Percentiles rank a stretch among this genome's conserved stretches.
Evolutionary conservation across 1,284 basidiomycete species (phyloP).

Genomic region (Dichomitus squalens): DNA sequence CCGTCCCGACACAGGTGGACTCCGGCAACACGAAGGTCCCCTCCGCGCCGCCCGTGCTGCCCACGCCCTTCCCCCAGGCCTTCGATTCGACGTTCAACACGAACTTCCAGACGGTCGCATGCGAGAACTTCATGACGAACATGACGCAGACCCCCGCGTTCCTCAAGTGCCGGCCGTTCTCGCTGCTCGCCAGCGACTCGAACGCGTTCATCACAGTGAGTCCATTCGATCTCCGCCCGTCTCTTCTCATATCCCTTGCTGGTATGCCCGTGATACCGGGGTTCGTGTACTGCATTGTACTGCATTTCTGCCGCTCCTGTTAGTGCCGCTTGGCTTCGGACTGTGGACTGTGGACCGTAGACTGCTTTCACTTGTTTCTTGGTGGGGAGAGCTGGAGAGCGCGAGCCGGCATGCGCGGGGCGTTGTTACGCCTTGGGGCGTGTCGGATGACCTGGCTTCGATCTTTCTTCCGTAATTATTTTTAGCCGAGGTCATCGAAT

Average conservation of each 20-base stretch:
- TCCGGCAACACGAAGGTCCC: constrained; percentile 30
- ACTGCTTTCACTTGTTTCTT: constrained; percentile 3
- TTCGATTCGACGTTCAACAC: constrained; percentile 64
- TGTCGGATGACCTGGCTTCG: not conserved
- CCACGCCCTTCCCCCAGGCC: constrained; percentile 76
- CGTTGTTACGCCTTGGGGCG: not conserved
- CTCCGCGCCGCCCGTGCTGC: constrained; percentile 47
- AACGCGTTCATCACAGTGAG: constrained; percentile 57
- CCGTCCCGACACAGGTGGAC: constrained; percentile 10
- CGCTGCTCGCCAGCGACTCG: constrained; percentile 65
- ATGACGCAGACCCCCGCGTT: constrained; percentile 68
- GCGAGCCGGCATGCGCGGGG: not conserved
- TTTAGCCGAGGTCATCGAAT: not conserved
- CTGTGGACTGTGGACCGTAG: constrained; percentile 1
- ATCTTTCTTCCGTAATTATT: not conserved
- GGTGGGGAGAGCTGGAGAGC: constrained; percentile 4
- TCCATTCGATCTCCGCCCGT: constrained; percentile 18
- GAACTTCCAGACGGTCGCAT: constrained; percentile 65
- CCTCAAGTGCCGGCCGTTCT: constrained; percentile 74
- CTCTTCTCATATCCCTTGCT: too few species aligned
- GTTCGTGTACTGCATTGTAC: too few species aligned
- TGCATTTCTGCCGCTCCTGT: too few species aligned
- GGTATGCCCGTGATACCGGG: not conserved
- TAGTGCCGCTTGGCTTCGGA: too few species aligned
- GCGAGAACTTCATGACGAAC: constrained; percentile 70